Evolutionary conservation across 495 filamentous ascomycete species (phyloP).

Genomic region (Penicillium fimorum): DNA sequence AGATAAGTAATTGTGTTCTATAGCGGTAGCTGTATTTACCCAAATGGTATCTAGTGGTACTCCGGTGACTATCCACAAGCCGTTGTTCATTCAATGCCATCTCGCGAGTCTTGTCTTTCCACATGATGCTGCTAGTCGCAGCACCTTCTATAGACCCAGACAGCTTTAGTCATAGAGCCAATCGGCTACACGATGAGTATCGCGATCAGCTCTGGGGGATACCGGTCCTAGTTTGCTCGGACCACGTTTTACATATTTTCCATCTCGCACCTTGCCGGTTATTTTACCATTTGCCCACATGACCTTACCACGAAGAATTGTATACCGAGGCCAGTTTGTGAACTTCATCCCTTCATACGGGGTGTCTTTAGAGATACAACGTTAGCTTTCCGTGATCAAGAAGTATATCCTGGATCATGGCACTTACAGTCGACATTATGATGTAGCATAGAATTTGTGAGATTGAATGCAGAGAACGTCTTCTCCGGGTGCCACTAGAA

Average conservation of each 20-base stretch:
- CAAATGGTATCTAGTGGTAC: too few relatives aligned
- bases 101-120: too few relatives aligned
- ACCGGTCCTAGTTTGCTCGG: conserved; percentile 13
- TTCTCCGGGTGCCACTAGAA: conserved; percentile 6
- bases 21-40: too few relatives aligned
- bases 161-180: conserved; percentile 18
- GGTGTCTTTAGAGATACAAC: conserved; percentile 33
- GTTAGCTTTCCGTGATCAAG: background rate
- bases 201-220: background rate
- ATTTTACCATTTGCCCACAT: conserved; percentile 55
- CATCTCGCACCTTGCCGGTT: conserved; percentile 49
- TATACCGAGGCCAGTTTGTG: conserved; percentile 61
- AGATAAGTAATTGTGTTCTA: too few relatives aligned
- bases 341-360: conserved; percentile 57
- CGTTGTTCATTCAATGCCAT: too few relatives aligned
- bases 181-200: conserved; percentile 11
- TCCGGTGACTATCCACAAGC: too few relatives aligned
- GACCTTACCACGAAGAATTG: conserved; percentile 55
- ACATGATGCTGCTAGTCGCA: too few relatives aligned
- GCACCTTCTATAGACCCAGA: too few relatives aligned
- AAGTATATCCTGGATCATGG: background rate
- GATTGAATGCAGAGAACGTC: conserved; percentile 18
- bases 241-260: conserved; percentile 53
- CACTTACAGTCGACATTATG: conserved; percentile 53
- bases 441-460: conserved; percentile 55